These are phyloP conservation scores for Clathrus columnatus DNA, from an alignment of 768 basidiomycete genomes.

Conservation along the genomic window DNA sequence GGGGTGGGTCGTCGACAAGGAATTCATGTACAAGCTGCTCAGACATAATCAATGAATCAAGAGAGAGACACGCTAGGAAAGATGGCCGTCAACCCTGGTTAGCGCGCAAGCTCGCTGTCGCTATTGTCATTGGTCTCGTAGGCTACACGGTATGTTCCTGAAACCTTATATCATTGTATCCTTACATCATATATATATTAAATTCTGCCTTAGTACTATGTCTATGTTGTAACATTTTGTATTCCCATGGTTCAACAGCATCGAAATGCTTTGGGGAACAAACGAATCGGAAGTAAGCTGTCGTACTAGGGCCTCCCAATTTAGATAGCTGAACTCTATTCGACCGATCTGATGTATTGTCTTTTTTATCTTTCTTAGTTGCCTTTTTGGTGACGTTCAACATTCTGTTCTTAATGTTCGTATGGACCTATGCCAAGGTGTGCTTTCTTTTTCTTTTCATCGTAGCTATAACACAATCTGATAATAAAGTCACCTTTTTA, in stretches of 20 bases:
- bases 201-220: constrained; percentile 40
- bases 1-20: not conserved
- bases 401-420: constrained; percentile 56
- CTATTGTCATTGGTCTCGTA: constrained; percentile 48
- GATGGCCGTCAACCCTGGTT: constrained; percentile 52
- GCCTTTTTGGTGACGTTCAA: constrained; percentile 55
- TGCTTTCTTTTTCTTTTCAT: constrained; percentile 13
- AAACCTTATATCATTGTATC: not conserved
- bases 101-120: constrained; percentile 58
- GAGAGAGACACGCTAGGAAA: not conserved
- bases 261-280: constrained; percentile 35
- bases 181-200: not conserved
- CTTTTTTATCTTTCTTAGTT: constrained; percentile 33
- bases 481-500: constrained; percentile 19
- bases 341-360: not conserved
- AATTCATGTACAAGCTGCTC: not conserved
- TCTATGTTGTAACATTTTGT: constrained; percentile 67
- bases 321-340: not conserved
- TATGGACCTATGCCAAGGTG: constrained; percentile 76
- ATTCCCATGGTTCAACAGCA: constrained; percentile 55
- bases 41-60: not conserved
- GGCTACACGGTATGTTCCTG: constrained; percentile 37
- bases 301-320: not conserved
- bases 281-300: constrained; percentile 59
- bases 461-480: not conserved